Conservation (phyloP, 2,329 filamentous ascomycete genomes). For the Aspergillus persii region DNA sequence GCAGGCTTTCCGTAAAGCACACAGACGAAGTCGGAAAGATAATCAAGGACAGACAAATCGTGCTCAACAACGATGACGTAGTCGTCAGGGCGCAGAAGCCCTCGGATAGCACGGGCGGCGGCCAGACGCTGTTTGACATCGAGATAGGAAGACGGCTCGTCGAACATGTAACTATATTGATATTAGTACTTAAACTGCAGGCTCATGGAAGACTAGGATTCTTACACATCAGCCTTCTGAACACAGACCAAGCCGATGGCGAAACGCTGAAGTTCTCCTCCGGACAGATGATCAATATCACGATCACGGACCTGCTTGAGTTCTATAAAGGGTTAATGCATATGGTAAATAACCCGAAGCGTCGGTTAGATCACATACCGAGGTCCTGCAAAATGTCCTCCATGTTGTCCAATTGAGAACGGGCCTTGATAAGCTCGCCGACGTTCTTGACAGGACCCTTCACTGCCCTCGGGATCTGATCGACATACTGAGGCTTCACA, state of each 20-base stretch:
- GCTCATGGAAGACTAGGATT: constrained; percentile 8
- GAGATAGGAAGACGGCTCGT: constrained; percentile 97
- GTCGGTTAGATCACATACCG: constrained; percentile 39
- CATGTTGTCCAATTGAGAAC: constrained; percentile 73
- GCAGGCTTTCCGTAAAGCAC: constrained; percentile 94
- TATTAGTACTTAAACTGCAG: constrained; percentile 13
- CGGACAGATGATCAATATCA: constrained; percentile 85
- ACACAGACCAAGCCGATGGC: constrained; percentile 95
- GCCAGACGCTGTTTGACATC: constrained; percentile 99
- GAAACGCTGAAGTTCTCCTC: constrained; percentile 97
- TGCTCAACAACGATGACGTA: constrained; percentile 99
- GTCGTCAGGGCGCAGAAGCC: constrained; percentile 80
- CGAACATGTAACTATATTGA: constrained; percentile 83
- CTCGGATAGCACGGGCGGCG: constrained; percentile 88
- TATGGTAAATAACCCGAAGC: not conserved
- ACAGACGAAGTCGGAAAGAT: constrained; percentile 97
- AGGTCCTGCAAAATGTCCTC: constrained; percentile 79
- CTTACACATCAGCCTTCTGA: constrained; percentile 85
- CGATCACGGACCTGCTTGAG: constrained; percentile 86
- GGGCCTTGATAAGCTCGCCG: constrained; percentile 71
- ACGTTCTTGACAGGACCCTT: constrained; percentile 79
- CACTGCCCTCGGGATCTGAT: constrained; percentile 93
- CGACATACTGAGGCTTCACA: constrained; percentile 98
- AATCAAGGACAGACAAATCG: constrained; percentile 97
- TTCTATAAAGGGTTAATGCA: constrained; percentile 51